phyloP scores from a whole-genome alignment of 495 filamentous ascomycete species.

The Hypomontagnella submonticulosa region DNA sequence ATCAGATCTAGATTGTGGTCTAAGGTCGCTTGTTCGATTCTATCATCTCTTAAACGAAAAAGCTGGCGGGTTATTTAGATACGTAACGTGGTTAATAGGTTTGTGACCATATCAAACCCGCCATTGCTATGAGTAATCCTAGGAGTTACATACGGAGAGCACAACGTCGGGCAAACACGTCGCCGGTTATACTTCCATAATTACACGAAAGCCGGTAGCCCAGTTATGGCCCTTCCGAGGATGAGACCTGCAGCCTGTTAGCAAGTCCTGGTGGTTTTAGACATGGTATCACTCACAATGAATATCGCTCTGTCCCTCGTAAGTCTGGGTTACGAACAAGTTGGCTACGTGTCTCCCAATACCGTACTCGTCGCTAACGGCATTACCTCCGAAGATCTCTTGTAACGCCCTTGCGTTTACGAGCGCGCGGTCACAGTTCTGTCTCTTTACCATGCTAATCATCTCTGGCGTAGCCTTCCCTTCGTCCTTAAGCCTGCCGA shows the following conservation, averaged over 20 bases:
- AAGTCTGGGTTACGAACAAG: slow-evolving; percentile 96
- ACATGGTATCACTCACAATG: slow-evolving; percentile 72
- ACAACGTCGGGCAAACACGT: neutral
- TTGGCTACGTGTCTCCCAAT: slow-evolving; percentile 97
- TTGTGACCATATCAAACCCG: neutral
- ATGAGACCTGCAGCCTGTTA: slow-evolving; percentile 62
- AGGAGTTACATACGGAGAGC: neutral
- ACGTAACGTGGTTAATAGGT: neutral
- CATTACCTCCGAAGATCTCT: slow-evolving; percentile 97
- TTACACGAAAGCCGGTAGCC: slow-evolving; percentile 68
- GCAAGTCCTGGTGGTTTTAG: slow-evolving; percentile 31
- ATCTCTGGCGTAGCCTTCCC: slow-evolving; percentile 91
- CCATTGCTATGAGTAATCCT: neutral
- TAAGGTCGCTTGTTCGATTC: no score
- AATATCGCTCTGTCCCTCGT: slow-evolving; percentile 97
- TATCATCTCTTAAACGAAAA: no score
- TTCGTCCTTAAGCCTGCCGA: slow-evolving; percentile 91
- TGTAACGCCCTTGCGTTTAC: slow-evolving; percentile 82
- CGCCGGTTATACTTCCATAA: neutral
- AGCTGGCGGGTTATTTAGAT: neutral
- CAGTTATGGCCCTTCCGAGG: slow-evolving; percentile 70
- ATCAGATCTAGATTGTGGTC: no score
- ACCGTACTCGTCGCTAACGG: slow-evolving; percentile 93
- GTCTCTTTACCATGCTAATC: slow-evolving; percentile 98
- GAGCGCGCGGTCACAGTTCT: slow-evolving; percentile 95